Conservation (phyloP, 345 rosid genomes). For the Lepidium didymum region DNA sequence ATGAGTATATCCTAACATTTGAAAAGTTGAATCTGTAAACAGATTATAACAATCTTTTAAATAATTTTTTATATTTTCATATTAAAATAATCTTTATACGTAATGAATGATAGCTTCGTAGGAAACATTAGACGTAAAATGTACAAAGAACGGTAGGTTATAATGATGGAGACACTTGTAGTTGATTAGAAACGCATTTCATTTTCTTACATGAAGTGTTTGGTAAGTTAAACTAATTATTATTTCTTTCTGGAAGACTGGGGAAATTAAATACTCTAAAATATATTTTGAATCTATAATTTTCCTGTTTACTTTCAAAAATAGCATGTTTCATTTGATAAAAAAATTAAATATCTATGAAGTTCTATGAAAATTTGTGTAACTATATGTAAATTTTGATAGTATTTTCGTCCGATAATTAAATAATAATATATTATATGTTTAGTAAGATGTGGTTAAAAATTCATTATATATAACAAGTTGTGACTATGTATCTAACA, state of each 20-base stretch:
- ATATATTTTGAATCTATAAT: neutral
- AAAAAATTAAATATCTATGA: neutral
- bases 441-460: neutral
- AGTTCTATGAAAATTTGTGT: neutral
- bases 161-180: conserved; percentile 22
- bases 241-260: conserved; percentile 11
- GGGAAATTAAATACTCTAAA: neutral
- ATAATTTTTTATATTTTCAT: neutral
- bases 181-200: conserved; percentile 9
- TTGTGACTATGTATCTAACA: too few species aligned
- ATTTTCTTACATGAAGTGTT: conserved; percentile 23
- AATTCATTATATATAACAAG: too few species aligned
- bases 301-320: neutral
- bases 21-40: conserved; percentile 23
- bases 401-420: neutral
- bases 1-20: conserved; percentile 16
- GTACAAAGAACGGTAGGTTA: conserved; percentile 29
- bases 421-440: neutral
- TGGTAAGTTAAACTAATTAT: conserved; percentile 11
- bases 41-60: conserved; percentile 24
- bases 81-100: conserved; percentile 7
- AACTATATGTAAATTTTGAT: neutral
- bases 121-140: conserved; percentile 21
- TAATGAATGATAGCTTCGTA: conserved; percentile 9
- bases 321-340: neutral